Percentiles rank a stretch among this genome's conserved stretches.
Evolutionary conservation across 306 rosid genomes (phyloP).

Genomic region (Abrus pulchellus): DNA sequence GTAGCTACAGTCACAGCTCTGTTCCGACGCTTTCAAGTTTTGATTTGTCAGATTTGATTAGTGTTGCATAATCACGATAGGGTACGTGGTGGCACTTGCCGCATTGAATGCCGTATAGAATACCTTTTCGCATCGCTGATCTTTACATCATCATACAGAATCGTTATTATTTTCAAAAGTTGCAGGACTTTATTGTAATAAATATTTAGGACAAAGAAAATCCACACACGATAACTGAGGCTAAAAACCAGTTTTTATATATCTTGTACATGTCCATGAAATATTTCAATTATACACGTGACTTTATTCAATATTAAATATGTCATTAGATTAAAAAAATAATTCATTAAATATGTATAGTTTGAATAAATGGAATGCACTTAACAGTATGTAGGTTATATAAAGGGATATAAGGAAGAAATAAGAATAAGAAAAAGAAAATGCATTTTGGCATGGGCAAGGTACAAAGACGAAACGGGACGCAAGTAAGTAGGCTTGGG

Average conservation of each 20-base stretch:
- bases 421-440: neutral
- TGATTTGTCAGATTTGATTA: conserved; percentile 13
- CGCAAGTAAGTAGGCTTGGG: conserved; percentile 43
- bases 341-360: too few species aligned
- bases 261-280: too few species aligned
- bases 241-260: too few species aligned
- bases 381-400: too few species aligned
- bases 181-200: neutral
- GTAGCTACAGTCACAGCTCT: neutral
- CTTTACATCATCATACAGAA: neutral
- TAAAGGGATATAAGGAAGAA: neutral
- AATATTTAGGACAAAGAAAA: neutral
- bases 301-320: too few species aligned
- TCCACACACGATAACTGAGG: neutral
- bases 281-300: too few species aligned
- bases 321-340: too few species aligned
- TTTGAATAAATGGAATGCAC: too few species aligned
- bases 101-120: conserved; percentile 2
- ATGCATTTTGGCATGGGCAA: neutral
- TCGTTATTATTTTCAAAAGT: neutral
- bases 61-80: neutral
- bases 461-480: conserved; percentile 37
- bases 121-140: neutral
- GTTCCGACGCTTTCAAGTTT: neutral
- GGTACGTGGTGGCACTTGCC: conserved; percentile 18